Base-by-base conservation (phyloP, 208 protist species). In the Strigomonas culicis region DNA sequence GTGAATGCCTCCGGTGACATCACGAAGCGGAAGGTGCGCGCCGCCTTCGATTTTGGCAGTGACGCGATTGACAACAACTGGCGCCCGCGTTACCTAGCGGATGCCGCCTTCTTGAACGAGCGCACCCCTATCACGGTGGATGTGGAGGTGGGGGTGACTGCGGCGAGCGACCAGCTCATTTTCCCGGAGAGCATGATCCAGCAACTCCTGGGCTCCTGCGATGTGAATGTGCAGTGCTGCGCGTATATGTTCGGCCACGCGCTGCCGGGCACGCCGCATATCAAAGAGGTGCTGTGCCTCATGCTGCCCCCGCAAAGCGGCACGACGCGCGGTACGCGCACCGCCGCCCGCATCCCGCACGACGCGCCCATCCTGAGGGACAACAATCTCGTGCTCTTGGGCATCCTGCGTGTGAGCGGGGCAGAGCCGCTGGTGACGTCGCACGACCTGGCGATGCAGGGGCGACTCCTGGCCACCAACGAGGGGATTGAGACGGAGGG, bases 231-330 rank as follows among this genome's bases (percentile, higher is more conserved):
- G 41, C 86, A 92, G 73, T 89, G 76, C 68, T 86, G 76, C 50
- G 85, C 84, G 17, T 93, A 93, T 69, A 71, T 94, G 44, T 93
- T 96, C 68, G 90, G 90, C 39, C 87, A 96, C 52, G 78, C 81
- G 2, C 79, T 96, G 39, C 81, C 90, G 6, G 81, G 88, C 51
- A 71, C 86, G 22, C 90, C 90, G 3, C 86, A 92, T 67, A 80
- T 96, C 31, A 94, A 94, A 59, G 83, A 96, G 68, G 87, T 96
- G 22, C 68, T 93, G 24, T 93, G 87, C 50, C 63, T 94, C 32
- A 82, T 96, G 80, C 61, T 96, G 11, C 90, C 90, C 17, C 90
- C 90, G 17, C 90, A 96, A 76, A 84, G 79, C 31, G 79, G 87
- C 49, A 84, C 83, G 8, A 78, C 77, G 1, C 74, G 80, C 36